Evolutionary conservation across 495 filamentous ascomycete genomes (phyloP), one percentile per base, ranked within the genome.

Genomic region (Aspergillus egyptiacus): DNA sequence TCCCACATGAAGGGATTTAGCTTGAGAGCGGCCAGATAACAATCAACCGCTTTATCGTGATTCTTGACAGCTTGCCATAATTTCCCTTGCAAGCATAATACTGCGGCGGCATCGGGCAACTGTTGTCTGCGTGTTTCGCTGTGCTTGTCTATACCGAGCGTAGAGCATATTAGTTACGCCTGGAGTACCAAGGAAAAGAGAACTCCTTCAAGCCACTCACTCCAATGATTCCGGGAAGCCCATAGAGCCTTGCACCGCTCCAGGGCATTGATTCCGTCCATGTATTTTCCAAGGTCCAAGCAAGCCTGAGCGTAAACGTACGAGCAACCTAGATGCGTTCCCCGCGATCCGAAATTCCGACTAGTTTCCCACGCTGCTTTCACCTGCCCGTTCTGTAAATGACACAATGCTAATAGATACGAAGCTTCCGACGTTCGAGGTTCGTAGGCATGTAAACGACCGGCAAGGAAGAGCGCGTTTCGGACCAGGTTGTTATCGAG

Each of bases 1-100:
- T 98, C 93, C 93, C 94, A 97, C 80, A 95, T 91, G 67, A 97
- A 95, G 0, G 93, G 91, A 60, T 96, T 97, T 30, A 83, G 61
- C 64, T 90, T 95, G 41, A 97, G 70, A 6, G 93, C 83, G 48
- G 90, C 87, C 47, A 91, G 87, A 63, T 89, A 97, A 60, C 79
- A 86, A 39, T 86, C 77, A 9, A 89, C 78, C 24, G 94, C 88
- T 58, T 86, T 89, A 54, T 83, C 82, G 51, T 82, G 74, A 63
- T 96, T 86, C 41, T 85, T 82, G 59, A 91, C 80, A 13, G 79
- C 87, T 25, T 85, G 77, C 71, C 86, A 95, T 25, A 98, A 72
- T 69, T 95, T 95, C 3, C 89, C 93, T 11, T 91, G 78, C 34
- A 98, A 66, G 53, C 85, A 91, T 40, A 79, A 73, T 10, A 86